Evolutionary conservation across 2,329 filamentous ascomycete genomes (phyloP).

Genomic region (Penicillium sp.): DNA sequence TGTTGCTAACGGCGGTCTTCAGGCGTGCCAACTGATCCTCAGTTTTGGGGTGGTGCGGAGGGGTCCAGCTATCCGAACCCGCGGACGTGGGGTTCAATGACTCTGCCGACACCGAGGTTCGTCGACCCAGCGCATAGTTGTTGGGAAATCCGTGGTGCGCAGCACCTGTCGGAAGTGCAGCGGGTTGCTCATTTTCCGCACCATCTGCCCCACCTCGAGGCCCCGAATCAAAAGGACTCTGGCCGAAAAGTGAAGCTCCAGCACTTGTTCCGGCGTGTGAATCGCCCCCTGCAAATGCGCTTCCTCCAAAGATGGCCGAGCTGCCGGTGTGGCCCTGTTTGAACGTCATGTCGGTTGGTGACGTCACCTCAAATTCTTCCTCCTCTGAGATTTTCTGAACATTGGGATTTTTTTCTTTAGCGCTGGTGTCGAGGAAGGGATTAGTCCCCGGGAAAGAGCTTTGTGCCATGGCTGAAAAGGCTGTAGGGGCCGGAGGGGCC

Average conservation of each 20-base stretch:
- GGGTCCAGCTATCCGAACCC: conserved; percentile 84
- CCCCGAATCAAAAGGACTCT: conserved; percentile 38
- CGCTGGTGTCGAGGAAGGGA: conserved; percentile 79
- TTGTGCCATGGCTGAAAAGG: conserved; percentile 63
- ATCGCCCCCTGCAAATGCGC: conserved; percentile 28
- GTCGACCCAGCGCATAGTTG: conserved; percentile 91
- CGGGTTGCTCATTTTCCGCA: conserved; percentile 28
- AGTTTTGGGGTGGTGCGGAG: conserved; percentile 82
- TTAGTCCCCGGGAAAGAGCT: conserved; percentile 76
- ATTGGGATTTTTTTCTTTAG: conserved; percentile 58
- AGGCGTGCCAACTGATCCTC: conserved; percentile 78
- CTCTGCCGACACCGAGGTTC: conserved; percentile 95
- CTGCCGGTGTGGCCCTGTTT: conserved; percentile 45
- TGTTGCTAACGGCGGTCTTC: conserved; percentile 78
- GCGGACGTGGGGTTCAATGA: conserved; percentile 88
- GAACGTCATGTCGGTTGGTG: conserved; percentile 70
- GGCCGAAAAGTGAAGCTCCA: conserved; percentile 37
- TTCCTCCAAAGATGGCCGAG: conserved; percentile 44
- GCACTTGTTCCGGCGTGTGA: conserved; percentile 18
- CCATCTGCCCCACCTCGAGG: conserved; percentile 27
- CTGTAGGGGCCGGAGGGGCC: conserved; percentile 34
- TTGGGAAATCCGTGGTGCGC: conserved; percentile 63
- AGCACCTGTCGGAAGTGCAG: conserved; percentile 33
- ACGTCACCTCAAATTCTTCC: conserved; percentile 78
- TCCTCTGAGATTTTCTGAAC: conserved; percentile 75